Evolutionary conservation across 495 filamentous ascomycete species (phyloP), one percentile per base, ranked within the genome.

Genomic region (Elaphomyces granulatus): DNA sequence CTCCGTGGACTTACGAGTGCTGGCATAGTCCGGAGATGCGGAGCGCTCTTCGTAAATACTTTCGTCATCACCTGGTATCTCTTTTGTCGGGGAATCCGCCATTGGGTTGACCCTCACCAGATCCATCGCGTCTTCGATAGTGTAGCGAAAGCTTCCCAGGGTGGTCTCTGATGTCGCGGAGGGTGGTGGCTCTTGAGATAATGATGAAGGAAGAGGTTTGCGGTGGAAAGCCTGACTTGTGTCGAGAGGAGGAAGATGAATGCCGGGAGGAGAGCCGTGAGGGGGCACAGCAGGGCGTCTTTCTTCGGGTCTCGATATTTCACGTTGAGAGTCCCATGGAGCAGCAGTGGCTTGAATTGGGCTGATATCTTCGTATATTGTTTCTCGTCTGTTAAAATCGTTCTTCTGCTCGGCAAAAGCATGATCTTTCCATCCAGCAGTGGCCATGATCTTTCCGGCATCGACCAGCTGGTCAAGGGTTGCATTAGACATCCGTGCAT

Each of bases 391-490:
- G 31, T 21, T 28, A 23, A 16, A 30, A 2, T 37, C 20, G 37
- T 47, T 32, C 15, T 30, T 34, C 35, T 32, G 18, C 20, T 42
- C 32, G 15, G 32, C 23, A 20, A 6, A 19, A 7, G 16, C 17
- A 18, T 60, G 48, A 35, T 50, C 48, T 20, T 58, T 53, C 28
- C 46, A 52, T 20, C 54, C 47, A 18, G 67, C 60, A 21, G 64
- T 49, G 36, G 47, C 52, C 9, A 42, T 44, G 36, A 72, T 49
- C 15, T 66, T 71, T 12, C 72, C 74, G 30, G 80, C 80, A 31
- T 75, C 78, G 20, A 72, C 71, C 36, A 95, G 52, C 50, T 93
- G 83, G 1, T 76, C 67, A 7, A 95, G 66, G 12, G 87, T 95
- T 3, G 75, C 78, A 41, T 74, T 66, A 16, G 87, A 93, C 58